Evolutionary conservation across 208 protist genomes (phyloP), one percentile per base, ranked within the genome.

Genomic region (Trypanosoma mega): DNA sequence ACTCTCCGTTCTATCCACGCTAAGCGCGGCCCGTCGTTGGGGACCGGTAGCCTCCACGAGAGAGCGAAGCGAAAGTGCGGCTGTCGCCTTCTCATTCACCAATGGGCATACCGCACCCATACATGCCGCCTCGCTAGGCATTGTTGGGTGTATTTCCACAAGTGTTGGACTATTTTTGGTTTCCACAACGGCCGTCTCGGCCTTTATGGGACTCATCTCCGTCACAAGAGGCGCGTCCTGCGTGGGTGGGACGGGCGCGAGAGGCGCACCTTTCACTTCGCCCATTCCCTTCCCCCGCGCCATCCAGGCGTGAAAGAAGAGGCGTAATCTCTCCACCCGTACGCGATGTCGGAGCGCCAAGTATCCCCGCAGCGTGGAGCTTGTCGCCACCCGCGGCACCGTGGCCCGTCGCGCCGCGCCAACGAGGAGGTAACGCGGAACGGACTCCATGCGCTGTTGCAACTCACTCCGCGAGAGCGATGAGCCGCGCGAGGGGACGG

Each of bases 231-330:
- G n/a, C n/a, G n/a, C n/a, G n/a, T n/a, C n/a, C n/a, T n/a, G n/a
- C n/a, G n/a, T n/a, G n/a, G n/a, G n/a, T n/a, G n/a, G n/a, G n/a
- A n/a, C n/a, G n/a, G n/a, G n/a, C n/a, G n/a, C 18, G 7, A 12
- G 23, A n/a, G 2, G n/a, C 29, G 20, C 39, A 49, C 23, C 14
- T 21, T 18, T 34, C 55, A 37, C 14, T 33, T 12, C n/a, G 11
- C 33, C 18, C 5, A n/a, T 21, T 34, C 12, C 31, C 20, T 24
- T 26, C 1, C 11, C 26, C 44, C 46, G 55, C 7, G 27, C n/a
- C 26, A 21, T 12, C 58, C 58, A 64, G 6, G 34, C 36, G 14
- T 37, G 33, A 14, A 64, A 64, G 26, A 64, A 64, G 2, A 20
- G n/a, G n/a, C 47, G 27, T 34, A 64, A 9, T n/a, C 31, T 1